A percentile compares a stretch with the other conserved stretches of the same genome.
Evolutionary conservation across 2,329 filamentous ascomycete species (phyloP).

Genomic region (Westerdykella sp.): DNA sequence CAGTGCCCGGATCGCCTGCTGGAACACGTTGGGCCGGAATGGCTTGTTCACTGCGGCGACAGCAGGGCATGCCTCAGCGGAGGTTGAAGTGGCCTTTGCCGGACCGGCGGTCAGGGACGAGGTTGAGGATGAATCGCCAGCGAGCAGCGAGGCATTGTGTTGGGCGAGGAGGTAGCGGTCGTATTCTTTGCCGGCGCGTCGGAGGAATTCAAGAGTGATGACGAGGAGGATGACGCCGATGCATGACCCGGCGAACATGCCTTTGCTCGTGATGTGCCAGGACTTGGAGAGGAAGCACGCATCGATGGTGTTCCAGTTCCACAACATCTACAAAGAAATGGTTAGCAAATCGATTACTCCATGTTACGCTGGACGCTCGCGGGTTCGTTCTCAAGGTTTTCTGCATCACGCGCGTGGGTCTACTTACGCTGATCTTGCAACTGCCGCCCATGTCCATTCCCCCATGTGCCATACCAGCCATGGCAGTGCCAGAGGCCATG

Average conservation of each 20-base stretch:
- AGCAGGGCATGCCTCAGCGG: conserved; percentile 2
- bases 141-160: conserved; percentile 35
- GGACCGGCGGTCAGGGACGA: conserved; percentile 12
- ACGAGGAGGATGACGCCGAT: conserved; percentile 72
- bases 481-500: conserved; percentile 16
- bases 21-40: conserved; percentile 54
- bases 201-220: conserved; percentile 64
- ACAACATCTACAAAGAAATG: conserved; percentile 56
- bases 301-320: conserved; percentile 71
- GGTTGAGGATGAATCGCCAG: conserved; percentile 6
- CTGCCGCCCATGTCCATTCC: conserved; percentile 22
- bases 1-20: conserved; percentile 62
- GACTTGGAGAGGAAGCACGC: conserved; percentile 61
- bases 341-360: too few species aligned
- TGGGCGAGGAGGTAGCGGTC: conserved; percentile 59
- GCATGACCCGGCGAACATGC: conserved; percentile 74
- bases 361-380: too few species aligned
- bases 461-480: conserved; percentile 1
- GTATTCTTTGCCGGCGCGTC: conserved; percentile 65
- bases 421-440: conserved; percentile 30
- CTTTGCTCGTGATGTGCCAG: conserved; percentile 64
- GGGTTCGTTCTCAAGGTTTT: too few species aligned
- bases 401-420: not conserved
- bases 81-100: conserved; percentile 8
- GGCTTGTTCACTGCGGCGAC: conserved; percentile 1